Base-by-base conservation (phyloP, 2,329 filamentous ascomycete genomes). In the Colletotrichum simmondsii region DNA sequence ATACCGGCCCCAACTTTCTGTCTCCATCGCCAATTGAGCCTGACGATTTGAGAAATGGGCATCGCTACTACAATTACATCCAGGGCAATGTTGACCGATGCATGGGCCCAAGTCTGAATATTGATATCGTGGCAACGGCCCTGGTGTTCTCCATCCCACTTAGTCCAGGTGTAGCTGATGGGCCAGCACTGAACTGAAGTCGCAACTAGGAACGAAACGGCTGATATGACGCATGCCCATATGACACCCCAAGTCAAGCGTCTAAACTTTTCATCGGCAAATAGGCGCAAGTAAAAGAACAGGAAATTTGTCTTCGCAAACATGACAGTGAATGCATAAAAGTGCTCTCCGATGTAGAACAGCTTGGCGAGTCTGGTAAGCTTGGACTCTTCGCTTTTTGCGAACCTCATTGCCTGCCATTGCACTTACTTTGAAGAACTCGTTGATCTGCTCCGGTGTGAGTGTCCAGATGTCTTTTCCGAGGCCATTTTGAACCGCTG, bases 281-380 rank as follows among this genome's bases (percentile, higher is more conserved):
- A 89, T 70, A 89, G 85, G 60, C 86, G 84, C n/a, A 86, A 78
- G 77, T 87, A 89, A 78, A 89, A 87, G 73, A 84, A 79, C 7
- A 89, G 80, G 60, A 90, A 81, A 4, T 86, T 84, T 5, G 87
- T 77, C 73, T 88, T 87, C 26, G 85, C 81, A 58, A 86, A 78
- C 19, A 82, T 77, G 4, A 85, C 76, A 12, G 83, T 78, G 2
- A 79, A 65, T 75, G 87, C 86, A 76, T 88, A 87, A 24, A 87
- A 59, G 35, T 77, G 68, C 35, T 79, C 80, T 69, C 80, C 79
- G 62, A 81, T 77, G 73, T 84, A 87, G 24, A 85, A 81, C 78
- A 77, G 6, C 83, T 75, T 2, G 2, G 0, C 3, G 19, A 49
- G 19, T 42, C 6, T 4, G 10, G 28, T 68, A 24, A 68, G 46